Percentiles rank a stretch among this genome's conserved stretches.
phyloP scores from a whole-genome alignment of 2,329 filamentous ascomycete species.

The Sporothrix pallida region DNA sequence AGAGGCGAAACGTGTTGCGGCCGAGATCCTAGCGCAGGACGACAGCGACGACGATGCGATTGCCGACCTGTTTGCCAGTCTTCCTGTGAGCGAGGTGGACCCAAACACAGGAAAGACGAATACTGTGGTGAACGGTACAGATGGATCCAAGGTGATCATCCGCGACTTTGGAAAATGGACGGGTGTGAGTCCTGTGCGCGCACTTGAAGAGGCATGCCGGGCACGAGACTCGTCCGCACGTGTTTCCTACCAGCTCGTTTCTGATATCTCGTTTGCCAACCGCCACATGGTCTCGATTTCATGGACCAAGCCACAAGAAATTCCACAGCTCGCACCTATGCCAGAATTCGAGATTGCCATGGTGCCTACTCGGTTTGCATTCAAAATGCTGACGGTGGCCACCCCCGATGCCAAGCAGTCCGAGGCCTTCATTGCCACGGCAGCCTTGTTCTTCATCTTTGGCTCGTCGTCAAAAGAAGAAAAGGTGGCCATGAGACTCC shows the following conservation, averaged over 20 bases:
- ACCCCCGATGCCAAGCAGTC: constrained; percentile 80
- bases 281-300: constrained; percentile 74
- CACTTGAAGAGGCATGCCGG: constrained; percentile 86
- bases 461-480: constrained; percentile 81
- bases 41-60: constrained; percentile 58
- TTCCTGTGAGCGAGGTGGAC: constrained; percentile 67
- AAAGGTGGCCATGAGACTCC: constrained; percentile 79
- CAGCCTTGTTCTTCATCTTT: constrained; percentile 81
- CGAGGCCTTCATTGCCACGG: constrained; percentile 82
- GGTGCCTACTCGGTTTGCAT: constrained; percentile 61
- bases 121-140: constrained; percentile 59
- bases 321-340: constrained; percentile 47
- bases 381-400: constrained; percentile 77
- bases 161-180: constrained; percentile 84
- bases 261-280: constrained; percentile 74
- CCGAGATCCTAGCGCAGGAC: constrained; percentile 62
- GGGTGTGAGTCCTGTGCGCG: constrained; percentile 75
- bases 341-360: constrained; percentile 53
- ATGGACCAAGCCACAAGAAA: constrained; percentile 78
- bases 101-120: constrained; percentile 62
- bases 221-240: constrained; percentile 75
- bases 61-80: constrained; percentile 62
- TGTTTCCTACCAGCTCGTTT: constrained; percentile 71
- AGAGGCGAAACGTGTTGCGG: constrained; percentile 64
- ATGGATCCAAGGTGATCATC: constrained; percentile 65